Evolutionary conservation across 192 early-diverging fungal genomes (phyloP).

Genomic region (Paraglomus occultum): DNA sequence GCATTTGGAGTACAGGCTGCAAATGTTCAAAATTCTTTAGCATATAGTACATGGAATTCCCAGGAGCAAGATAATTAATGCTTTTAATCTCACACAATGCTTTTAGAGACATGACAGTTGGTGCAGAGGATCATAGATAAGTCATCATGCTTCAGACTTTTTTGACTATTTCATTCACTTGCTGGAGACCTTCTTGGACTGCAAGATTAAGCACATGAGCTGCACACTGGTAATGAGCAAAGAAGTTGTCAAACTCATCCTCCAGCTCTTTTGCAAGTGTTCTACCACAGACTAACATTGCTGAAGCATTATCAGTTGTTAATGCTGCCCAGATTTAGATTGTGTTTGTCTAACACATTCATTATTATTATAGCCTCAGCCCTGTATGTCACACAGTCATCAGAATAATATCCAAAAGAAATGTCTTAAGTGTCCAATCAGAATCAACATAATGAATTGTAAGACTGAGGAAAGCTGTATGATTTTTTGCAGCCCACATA

Average conservation of each 20-base stretch:
- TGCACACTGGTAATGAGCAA: neutral
- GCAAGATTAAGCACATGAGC: constrained; percentile 13
- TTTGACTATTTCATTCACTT: neutral
- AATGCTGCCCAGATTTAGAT: constrained; percentile 1
- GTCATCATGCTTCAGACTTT: constrained; percentile 1
- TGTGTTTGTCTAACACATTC: no score
- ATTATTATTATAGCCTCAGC: no score
- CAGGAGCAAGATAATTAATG: neutral
- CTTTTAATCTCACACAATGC: neutral
- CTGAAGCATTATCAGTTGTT: neutral
- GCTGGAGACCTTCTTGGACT: neutral
- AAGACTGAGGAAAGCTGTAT: neutral
- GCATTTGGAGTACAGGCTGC: neutral
- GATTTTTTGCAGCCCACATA: constrained; percentile 13
- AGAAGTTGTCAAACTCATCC: neutral
- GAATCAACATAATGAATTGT: constrained; percentile 21
- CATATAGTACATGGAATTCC: constrained; percentile 6
- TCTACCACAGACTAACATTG: neutral
- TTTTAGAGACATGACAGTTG: neutral
- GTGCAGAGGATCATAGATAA: neutral
- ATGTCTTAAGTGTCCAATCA: neutral
- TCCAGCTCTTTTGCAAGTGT: neutral
- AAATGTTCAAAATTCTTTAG: constrained; percentile 5
- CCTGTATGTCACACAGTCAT: neutral
- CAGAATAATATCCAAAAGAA: constrained; percentile 13